Evolutionary conservation across 768 basidiomycete species (phyloP), one percentile per base, ranked within the genome.

Genomic region (Amanita phalloides): DNA sequence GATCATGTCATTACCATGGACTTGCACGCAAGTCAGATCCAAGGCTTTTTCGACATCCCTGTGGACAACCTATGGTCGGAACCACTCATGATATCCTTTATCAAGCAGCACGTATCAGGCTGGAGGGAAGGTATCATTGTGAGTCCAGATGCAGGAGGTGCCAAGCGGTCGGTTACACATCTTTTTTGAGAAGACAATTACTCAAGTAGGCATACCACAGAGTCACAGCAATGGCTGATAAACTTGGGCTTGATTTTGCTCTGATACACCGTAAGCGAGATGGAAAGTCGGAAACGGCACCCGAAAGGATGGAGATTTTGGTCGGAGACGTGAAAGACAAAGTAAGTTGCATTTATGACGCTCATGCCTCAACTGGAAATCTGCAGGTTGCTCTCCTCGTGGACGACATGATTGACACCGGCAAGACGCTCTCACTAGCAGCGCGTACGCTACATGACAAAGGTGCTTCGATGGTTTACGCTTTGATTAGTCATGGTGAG

Each of bases 1-100:
- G 95, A 98, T 68, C 95, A 98, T 63, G 86, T 99, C 61, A 97
- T 99, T 59, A 97, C 95, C n/a, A 95, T 98, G 87, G 94, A 98
- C 66, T 72, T 98, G 47, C 95, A 97, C 62, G 94, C 95, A 38
- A 88, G 87, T 60, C 95, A 98, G 71, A 98, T 97, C 54, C 95
- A 98, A 64, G 95, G 95, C 6, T 98, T 98, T 74, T 98, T 98
- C 66, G 93, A 97, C 66, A 91, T 98, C 57, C 95, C 95, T 7
- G 94, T 96, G 25, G 95, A 98, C 71, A 98, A 98, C 66, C 75
- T 98, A 42, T 98, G 86, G 71, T 93, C 90, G 35, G 95, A 99
- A 65, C 92, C 96, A 2, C 73, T 94, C 54, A 95, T 97, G 88
- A 75, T 96, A 56, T 74, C 86, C 14, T 97, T 92, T 70, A 92